Evolutionary conservation across 176 grass and related monocot species (phyloP).

Genomic region (Zoysia japonica): DNA sequence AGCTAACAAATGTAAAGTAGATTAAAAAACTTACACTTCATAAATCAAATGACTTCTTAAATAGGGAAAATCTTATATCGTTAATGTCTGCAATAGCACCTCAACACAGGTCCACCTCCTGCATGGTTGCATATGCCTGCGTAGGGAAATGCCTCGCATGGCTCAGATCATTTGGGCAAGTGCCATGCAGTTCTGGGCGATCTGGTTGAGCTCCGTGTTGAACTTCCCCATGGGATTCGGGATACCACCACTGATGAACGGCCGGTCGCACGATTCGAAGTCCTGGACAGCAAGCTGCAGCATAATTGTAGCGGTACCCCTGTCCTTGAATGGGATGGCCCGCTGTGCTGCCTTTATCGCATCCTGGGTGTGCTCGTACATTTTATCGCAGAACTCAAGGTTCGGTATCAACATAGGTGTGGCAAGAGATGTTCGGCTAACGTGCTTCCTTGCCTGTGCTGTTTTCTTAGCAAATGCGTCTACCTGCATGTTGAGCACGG

Average conservation of each 20-base stretch:
- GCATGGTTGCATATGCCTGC: too few species aligned
- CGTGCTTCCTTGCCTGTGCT: conserved; percentile 21
- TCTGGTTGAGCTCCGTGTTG: conserved; percentile 41
- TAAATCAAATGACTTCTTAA: too few species aligned
- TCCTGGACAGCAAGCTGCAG: conserved; percentile 56
- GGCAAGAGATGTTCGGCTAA: background rate
- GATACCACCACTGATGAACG: conserved; percentile 28
- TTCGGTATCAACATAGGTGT: conserved; percentile 25
- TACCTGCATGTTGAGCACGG: conserved; percentile 61
- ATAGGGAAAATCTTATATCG: too few species aligned
- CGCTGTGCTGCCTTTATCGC: conserved; percentile 51
- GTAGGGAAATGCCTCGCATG: background rate
- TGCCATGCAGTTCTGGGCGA: conserved; percentile 55
- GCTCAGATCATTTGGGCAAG: conserved; percentile 46
- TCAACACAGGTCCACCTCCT: too few species aligned
- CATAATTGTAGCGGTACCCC: conserved; percentile 47
- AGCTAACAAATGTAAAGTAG: too few species aligned
- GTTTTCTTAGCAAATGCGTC: conserved; percentile 48
- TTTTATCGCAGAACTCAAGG: conserved; percentile 52
- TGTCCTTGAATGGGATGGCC: conserved; percentile 51
- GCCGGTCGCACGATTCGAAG: conserved; percentile 55
- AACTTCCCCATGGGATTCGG: conserved; percentile 44
- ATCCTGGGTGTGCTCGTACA: conserved; percentile 61
- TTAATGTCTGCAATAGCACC: too few species aligned
- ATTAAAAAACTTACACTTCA: too few species aligned